These are phyloP conservation scores for Plantago lanceolata DNA, from an alignment of 305 asterid genomes.

Conservation along the genomic window DNA sequence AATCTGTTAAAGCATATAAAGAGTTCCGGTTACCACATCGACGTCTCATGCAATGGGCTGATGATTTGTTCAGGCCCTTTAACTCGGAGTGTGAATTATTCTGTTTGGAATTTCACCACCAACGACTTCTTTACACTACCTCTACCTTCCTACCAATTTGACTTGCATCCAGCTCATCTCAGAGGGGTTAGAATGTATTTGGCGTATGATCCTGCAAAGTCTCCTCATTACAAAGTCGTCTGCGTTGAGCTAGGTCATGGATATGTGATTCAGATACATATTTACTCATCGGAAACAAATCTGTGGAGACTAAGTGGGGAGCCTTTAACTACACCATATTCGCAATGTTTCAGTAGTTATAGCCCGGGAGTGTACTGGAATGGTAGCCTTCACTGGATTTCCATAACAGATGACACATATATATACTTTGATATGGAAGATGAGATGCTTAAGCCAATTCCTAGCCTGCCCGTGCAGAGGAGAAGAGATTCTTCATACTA, in stretches of 20 bases:
- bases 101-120: not conserved
- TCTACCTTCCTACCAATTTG: not conserved
- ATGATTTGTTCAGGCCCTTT: no score
- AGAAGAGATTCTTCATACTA: not conserved
- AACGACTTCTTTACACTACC: not conserved
- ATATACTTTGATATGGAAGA: not conserved
- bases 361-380: not conserved
- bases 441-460: not conserved
- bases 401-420: no score
- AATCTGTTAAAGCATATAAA: no score
- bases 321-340: not conserved
- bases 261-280: not conserved
- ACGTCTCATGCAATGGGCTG: not conserved
- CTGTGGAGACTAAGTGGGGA: not conserved
- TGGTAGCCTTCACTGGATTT: not conserved
- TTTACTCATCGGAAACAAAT: not conserved
- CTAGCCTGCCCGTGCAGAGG: not conserved
- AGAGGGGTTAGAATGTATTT: not conserved
- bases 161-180: not conserved
- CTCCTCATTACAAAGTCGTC: not conserved
- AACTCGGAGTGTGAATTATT: not conserved
- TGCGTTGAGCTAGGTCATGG: no score
- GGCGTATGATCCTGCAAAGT: conserved; percentile 3
- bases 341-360: not conserved
- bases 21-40: not conserved